phyloP scores from a whole-genome alignment of 805 yeast species.

The Metschnikowia borealis region DNA sequence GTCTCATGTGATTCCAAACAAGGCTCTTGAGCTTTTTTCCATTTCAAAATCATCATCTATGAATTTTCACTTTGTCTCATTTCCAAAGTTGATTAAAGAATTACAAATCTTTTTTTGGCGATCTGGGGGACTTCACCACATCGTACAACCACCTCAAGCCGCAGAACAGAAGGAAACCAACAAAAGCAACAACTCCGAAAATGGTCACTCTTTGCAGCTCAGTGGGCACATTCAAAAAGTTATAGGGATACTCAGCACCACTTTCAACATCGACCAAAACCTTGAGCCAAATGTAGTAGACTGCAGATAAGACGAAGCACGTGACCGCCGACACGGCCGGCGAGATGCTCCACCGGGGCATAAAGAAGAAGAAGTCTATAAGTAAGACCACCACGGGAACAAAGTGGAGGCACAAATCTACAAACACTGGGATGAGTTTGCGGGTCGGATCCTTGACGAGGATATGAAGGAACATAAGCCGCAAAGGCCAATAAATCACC shows the following conservation, averaged over 20 bases:
- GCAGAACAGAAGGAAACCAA: slow-evolving; percentile 30
- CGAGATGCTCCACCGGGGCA: slow-evolving; percentile 41
- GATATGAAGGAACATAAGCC: slow-evolving; percentile 46
- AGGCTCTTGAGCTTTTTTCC: too few species aligned
- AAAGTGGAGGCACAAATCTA: slow-evolving; percentile 59
- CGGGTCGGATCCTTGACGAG: slow-evolving; percentile 39
- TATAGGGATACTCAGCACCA: slow-evolving; percentile 61
- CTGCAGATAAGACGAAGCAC: slow-evolving; percentile 36
- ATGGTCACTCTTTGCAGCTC: slow-evolving; percentile 43
- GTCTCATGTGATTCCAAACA: too few species aligned
- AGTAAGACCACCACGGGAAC: slow-evolving; percentile 52
- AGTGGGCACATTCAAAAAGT: slow-evolving; percentile 54
- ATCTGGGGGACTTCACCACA: slow-evolving; percentile 4
- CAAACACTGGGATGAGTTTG: slow-evolving; percentile 40
- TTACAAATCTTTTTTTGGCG: not conserved
- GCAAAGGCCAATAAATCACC: slow-evolving; percentile 64
- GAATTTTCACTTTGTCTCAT: too few species aligned
- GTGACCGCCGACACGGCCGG: slow-evolving; percentile 36
- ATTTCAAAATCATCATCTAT: too few species aligned
- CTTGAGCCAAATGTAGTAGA: slow-evolving; percentile 54
- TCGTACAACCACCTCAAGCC: slow-evolving; percentile 26
- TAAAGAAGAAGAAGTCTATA: slow-evolving; percentile 51
- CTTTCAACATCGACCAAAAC: slow-evolving; percentile 41
- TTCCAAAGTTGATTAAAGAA: not conserved
- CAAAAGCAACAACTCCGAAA: slow-evolving; percentile 42